A percentile compares a stretch with the other conserved stretches of the same genome.
Evolutionary conservation across 805 yeast species (phyloP).

Genomic region (Wickerhamiella kazuoi): DNA sequence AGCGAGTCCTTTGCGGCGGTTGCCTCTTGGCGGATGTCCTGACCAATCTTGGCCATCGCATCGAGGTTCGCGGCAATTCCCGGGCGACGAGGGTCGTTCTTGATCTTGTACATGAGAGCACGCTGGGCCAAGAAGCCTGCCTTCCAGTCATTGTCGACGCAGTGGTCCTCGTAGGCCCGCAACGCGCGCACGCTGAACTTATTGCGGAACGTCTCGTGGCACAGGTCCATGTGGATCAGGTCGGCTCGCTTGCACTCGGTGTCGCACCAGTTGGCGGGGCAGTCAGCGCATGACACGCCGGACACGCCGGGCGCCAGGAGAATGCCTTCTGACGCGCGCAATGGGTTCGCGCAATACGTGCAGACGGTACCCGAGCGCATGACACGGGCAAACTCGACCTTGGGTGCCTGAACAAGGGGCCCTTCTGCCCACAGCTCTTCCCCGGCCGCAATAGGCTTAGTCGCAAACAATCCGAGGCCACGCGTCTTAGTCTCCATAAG

Average conservation of each 20-base stretch:
- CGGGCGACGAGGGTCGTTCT: slow-evolving; percentile 6
- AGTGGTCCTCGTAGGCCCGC: slow-evolving; percentile 39
- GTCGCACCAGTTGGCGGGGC: slow-evolving; percentile 59
- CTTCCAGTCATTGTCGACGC: slow-evolving; percentile 47
- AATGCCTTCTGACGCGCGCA: slow-evolving; percentile 18
- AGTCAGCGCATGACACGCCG: slow-evolving; percentile 34
- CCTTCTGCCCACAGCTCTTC: slow-evolving; percentile 44
- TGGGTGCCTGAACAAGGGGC: slow-evolving; percentile 47
- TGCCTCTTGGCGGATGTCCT: slow-evolving; percentile 43
- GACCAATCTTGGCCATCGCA: slow-evolving; percentile 54
- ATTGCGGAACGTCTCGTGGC: slow-evolving; percentile 32
- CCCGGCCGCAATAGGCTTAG: slow-evolving; percentile 29
- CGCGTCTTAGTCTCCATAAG: slow-evolving; percentile 32
- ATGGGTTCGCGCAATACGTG: slow-evolving; percentile 47
- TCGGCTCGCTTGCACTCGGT: slow-evolving; percentile 39
- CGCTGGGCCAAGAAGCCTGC: slow-evolving; percentile 50
- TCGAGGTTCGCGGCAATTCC: slow-evolving; percentile 27
- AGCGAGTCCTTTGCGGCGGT: slow-evolving; percentile 25
- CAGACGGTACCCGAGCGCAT: slow-evolving; percentile 51
- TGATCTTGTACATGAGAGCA: slow-evolving; percentile 28
- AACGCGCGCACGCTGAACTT: slow-evolving; percentile 26
- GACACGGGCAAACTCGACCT: slow-evolving; percentile 43
- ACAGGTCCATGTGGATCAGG: slow-evolving; percentile 34
- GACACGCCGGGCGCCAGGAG: slow-evolving; percentile 3
- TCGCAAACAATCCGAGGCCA: slow-evolving; percentile 48